Evolutionary conservation across 805 yeast genomes (phyloP), one percentile per base, ranked within the genome.

Genomic region (Schwanniomyces yamadae): DNA sequence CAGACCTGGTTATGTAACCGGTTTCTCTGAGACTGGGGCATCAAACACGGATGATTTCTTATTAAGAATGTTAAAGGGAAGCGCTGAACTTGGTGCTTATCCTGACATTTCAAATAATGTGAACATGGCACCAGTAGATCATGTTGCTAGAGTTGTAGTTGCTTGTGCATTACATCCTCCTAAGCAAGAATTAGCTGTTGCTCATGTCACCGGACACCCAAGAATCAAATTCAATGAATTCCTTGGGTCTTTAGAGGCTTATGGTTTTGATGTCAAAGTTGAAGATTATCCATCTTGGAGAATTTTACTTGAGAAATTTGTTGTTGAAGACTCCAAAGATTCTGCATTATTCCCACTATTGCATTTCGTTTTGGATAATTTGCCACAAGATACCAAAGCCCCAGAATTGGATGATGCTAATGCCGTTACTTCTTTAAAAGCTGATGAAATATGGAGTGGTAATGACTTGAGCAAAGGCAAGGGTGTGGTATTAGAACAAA

Each of bases 131-230:
- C 99, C 99, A 3, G 99, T 93, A 28, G 97, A 95, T 52, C 99
- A 93, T 54, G 99, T 93, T 46, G 98, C 99, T 1, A 76, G 95
- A 31, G 86, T 89, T 16, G 85, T 82, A 17, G 86, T 82, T 34
- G 87, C 98, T 2, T 66, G 93, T 18, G 83, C 96, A 0, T 71
- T 93, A 44, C 78, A 78, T 51, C 91, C 95, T 18, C 85, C 93
- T 16, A 52, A 54, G 25, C 66, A 66, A 11, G 71, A 66, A 33
- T 63, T 80, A 28, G 66, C 81, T 1, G 99, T 95, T 27, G 89
- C 88, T 2, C 99, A 93, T 29, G 97, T 93, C n/a, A 93, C 98
- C 5, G 95, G 91, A 16, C 98, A 93, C 52, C 99, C 99, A 41
- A 80, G 99, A 58, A 80, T 88, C 41, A 68, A 76, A 27, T 84